Evolutionary conservation across 2,329 filamentous ascomycete species (phyloP), one percentile per base, ranked within the genome.

Genomic region (Fusarium chuoi): DNA sequence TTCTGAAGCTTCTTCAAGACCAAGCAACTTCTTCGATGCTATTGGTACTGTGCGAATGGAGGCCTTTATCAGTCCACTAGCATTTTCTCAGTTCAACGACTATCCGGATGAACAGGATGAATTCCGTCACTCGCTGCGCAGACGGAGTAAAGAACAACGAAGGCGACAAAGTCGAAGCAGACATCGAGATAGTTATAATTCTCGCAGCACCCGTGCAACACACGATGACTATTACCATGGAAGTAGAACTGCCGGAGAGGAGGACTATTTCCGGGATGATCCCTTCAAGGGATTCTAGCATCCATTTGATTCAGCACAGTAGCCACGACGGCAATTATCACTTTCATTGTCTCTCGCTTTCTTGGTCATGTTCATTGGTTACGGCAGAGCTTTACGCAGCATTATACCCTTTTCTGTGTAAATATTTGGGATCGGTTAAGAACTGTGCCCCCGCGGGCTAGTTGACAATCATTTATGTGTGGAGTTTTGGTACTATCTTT

Each of bases 1-100:
- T 6, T 89, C 88, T 0, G 88, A 90, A 69, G 86, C 87, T 7
- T 90, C 88, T 2, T 88, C 86, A 15, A 81, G 83, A 11, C 83
- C 85, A 2, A 84, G 84, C 65, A 90, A 91, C 81, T 95, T 96
- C 84, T 96, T 96, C 79, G 95, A 97, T 77, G 93, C 93, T 3
- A 92, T 97, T 65, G 95, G 95, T 3, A 98, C 95, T 5, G 91
- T 98, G 52, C 91, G 96, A 35, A 98, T 99, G 96, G 96, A 98
- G 82, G 96, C 96, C 0, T 99, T 98, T 81, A 97, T 99, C 75
- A 90, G 87, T 76, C 90, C 90, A 1, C 81, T 91, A 17, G 85
- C 88, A 3, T 85, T 86, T 69, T 84, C 84, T 6, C 83, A 84
- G 35, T 83, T 86, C 59, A 83, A 84, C 18, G 86, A 88, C 18